Percentiles rank a stretch among this genome's conserved stretches.
These are phyloP conservation scores for Blastocystis sp. DNA, from an alignment of 352 stramenopile species.

Conservation along the genomic window DNA sequence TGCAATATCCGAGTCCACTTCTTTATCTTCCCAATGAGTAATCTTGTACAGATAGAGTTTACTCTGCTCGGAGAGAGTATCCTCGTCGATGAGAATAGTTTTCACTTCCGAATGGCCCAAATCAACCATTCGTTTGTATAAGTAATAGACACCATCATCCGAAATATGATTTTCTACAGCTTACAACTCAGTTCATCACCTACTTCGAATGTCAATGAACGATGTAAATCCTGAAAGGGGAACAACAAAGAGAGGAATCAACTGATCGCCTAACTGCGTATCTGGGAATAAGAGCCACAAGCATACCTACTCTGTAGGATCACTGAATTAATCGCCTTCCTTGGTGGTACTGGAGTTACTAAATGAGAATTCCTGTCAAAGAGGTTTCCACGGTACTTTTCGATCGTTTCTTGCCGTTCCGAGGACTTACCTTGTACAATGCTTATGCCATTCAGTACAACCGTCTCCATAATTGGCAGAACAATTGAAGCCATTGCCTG, in stretches of 20 bases:
- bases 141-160: background rate
- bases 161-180: background rate
- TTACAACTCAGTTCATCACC: background rate
- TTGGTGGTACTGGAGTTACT: background rate
- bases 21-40: background rate
- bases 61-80: background rate
- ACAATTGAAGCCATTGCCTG: background rate
- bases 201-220: background rate
- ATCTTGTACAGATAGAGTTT: background rate
- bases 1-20: background rate
- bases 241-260: background rate
- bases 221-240: background rate
- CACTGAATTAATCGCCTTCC: background rate
- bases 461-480: background rate
- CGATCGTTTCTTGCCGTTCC: background rate
- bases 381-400: background rate
- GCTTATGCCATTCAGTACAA: background rate
- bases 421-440: background rate
- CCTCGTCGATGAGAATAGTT: background rate
- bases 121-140: background rate
- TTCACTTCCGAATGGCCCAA: background rate
- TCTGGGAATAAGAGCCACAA: background rate
- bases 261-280: background rate
- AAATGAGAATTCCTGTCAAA: background rate
- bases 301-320: background rate